These are phyloP conservation scores for Halenospora varia DNA, from an alignment of 495 filamentous ascomycete genomes.

Conservation along the genomic window DNA sequence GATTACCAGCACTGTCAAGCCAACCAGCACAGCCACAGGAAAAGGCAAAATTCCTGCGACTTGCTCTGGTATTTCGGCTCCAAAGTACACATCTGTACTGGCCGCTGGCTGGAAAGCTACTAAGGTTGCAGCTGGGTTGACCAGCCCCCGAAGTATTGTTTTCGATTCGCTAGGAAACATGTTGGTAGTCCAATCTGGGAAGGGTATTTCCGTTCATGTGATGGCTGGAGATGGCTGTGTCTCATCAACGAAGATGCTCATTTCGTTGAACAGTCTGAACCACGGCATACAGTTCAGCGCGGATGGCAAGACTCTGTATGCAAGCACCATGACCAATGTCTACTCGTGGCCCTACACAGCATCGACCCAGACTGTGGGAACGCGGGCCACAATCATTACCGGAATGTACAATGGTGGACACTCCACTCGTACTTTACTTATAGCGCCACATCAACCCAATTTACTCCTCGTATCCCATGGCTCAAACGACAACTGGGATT, in stretches of 20 bases:
- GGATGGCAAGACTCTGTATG: conserved; percentile 61
- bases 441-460: conserved; percentile 38
- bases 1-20: background rate
- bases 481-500: conserved; percentile 58
- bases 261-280: conserved; percentile 40
- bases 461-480: conserved; percentile 60
- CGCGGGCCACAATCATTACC: conserved; percentile 42
- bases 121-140: conserved; percentile 50
- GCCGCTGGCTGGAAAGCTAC: conserved; percentile 52
- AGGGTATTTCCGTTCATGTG: conserved; percentile 41
- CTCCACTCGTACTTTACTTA: conserved; percentile 56
- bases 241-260: conserved; percentile 24
- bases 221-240: conserved; percentile 34
- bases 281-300: conserved; percentile 63
- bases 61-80: background rate
- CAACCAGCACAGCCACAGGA: background rate
- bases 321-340: conserved; percentile 50
- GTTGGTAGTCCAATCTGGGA: conserved; percentile 44
- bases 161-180: conserved; percentile 57
- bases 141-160: conserved; percentile 51
- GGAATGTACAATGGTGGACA: conserved; percentile 59
- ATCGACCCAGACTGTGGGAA: conserved; percentile 32
- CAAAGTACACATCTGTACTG: conserved; percentile 33
- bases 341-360: conserved; percentile 60
- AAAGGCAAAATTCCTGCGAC: background rate